Evolutionary conservation across 2,329 filamentous ascomycete genomes (phyloP).

Genomic region (Geosmithia flava): DNA sequence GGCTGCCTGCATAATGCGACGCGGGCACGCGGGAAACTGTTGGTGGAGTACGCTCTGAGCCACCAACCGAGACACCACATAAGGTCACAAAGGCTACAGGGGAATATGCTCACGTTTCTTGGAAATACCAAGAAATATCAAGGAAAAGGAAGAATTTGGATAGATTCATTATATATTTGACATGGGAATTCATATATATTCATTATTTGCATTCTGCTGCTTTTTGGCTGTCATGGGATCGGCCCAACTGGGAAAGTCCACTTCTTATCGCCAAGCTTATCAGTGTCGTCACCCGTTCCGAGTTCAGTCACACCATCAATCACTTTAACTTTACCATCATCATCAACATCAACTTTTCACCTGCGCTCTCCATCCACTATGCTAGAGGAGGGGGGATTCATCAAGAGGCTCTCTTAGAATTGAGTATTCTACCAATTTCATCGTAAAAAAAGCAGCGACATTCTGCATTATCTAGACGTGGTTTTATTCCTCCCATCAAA

Average conservation of each 20-base stretch:
- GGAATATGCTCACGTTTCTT: too few relatives aligned
- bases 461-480: background rate
- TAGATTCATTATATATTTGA: too few relatives aligned
- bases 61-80: too few relatives aligned
- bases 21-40: too few relatives aligned
- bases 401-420: background rate
- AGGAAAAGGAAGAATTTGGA: too few relatives aligned
- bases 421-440: background rate
- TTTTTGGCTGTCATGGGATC: background rate
- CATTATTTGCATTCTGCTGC: background rate
- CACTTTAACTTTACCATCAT: background rate
- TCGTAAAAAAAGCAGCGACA: background rate
- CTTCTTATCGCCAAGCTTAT: background rate
- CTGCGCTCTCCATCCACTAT: background rate
- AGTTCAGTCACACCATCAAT: background rate
- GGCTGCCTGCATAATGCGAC: too few relatives aligned
- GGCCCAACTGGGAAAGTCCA: background rate
- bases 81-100: too few relatives aligned
- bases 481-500: background rate
- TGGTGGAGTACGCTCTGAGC: too few relatives aligned
- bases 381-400: background rate
- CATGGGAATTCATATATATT: too few relatives aligned
- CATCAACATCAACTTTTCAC: background rate
- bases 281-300: background rate
- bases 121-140: too few relatives aligned